These are phyloP conservation scores for Kwoniella sp. DNA, from an alignment of 768 basidiomycete genomes.

Conservation along the genomic window DNA sequence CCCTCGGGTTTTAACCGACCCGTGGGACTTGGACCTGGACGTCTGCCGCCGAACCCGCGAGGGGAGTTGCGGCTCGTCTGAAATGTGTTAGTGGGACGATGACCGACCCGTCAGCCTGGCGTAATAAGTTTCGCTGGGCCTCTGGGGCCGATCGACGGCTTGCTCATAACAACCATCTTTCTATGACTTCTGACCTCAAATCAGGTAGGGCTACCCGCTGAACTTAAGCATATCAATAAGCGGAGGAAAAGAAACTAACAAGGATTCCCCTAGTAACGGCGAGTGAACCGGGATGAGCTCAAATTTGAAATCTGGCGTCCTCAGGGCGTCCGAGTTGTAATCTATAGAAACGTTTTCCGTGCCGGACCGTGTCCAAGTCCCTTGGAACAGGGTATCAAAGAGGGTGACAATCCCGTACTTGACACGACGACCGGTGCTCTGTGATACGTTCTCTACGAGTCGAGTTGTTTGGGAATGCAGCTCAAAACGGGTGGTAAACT, in stretches of 20 bases:
- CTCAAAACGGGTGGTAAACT: conserved; percentile 77
- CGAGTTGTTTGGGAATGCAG: conserved; percentile 82
- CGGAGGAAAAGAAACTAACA: conserved; percentile 87
- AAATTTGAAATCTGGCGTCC: conserved; percentile 73
- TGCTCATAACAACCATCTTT: conserved; percentile 53
- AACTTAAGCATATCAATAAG: conserved; percentile 88
- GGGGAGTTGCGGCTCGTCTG: conserved; percentile 8
- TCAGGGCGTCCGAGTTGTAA: conserved; percentile 66
- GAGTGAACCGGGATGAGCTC: conserved; percentile 80
- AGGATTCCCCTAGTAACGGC: conserved; percentile 84
- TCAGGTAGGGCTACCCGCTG: conserved; percentile 78
- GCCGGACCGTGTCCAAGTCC: conserved; percentile 70
- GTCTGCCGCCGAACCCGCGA: conserved; percentile 49
- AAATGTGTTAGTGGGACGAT: conserved; percentile 29
- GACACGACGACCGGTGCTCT: conserved; percentile 62
- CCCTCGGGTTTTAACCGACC: conserved; percentile 22
- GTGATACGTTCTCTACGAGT: conserved; percentile 72
- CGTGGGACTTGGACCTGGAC: conserved; percentile 35
- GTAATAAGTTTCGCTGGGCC: conserved; percentile 55
- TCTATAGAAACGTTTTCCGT: conserved; percentile 71
- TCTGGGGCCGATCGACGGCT: conserved; percentile 48
- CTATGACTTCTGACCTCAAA: conserved; percentile 61
- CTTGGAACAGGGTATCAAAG: conserved; percentile 70
- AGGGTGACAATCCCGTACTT: conserved; percentile 55
- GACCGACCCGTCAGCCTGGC: conserved; percentile 37